phyloP scores from a whole-genome alignment of 768 basidiomycete genomes.

The Brasilioporus rufonigricans region DNA sequence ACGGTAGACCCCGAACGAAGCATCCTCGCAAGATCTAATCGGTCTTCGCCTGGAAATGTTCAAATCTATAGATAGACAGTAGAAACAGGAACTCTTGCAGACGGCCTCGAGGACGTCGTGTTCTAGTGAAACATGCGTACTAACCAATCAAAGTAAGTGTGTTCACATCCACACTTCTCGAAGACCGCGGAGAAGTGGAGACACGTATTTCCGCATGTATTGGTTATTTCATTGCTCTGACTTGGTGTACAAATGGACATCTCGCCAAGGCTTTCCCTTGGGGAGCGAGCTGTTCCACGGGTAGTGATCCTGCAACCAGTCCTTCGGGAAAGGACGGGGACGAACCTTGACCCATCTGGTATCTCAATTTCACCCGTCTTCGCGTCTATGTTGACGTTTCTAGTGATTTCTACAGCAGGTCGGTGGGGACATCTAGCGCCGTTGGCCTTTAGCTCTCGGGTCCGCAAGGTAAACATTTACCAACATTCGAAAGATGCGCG shows the following conservation, averaged over 20 bases:
- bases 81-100: conserved; percentile 27
- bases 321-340: conserved; percentile 10
- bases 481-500: conserved; percentile 73
- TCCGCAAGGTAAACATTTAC: conserved; percentile 21
- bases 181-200: conserved; percentile 24
- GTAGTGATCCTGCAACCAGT: conserved; percentile 4
- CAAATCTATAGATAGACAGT: conserved; percentile 29
- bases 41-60: neutral
- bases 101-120: conserved; percentile 21
- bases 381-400: conserved; percentile 46
- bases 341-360: conserved; percentile 43
- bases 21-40: conserved; percentile 20
- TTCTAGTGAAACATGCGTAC: conserved; percentile 23
- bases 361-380: conserved; percentile 50
- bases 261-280: conserved; percentile 34
- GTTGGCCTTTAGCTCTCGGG: conserved; percentile 4
- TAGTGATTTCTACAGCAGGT: conserved; percentile 72
- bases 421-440: conserved; percentile 56
- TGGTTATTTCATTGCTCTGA: conserved; percentile 9
- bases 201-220: conserved; percentile 7
- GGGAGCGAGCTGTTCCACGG: conserved; percentile 29
- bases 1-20: conserved; percentile 14
- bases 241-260: conserved; percentile 26
- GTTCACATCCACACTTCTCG: conserved; percentile 3
- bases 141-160: conserved; percentile 14